Base-by-base conservation (phyloP, 208 protist species). In the Leishmania braziliensis region DNA sequence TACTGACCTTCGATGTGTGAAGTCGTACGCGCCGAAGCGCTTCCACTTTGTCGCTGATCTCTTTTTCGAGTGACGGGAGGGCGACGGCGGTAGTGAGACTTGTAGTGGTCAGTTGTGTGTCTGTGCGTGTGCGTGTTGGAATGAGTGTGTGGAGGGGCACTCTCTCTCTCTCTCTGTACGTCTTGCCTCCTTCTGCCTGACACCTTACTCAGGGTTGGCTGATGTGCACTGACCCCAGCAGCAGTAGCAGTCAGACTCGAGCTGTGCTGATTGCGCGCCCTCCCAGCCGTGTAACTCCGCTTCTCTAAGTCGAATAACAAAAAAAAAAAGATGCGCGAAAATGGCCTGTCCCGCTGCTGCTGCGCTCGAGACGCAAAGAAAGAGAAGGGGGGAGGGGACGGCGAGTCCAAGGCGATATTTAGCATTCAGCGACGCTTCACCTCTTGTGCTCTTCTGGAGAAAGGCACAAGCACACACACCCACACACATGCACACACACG, bases 31-130 rank as follows among this genome's bases (percentile, higher is more conserved):
- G 1, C 93, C 93, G 66, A 96, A 96, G 62, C 84, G 84, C 18
- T 98, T 88, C 68, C 95, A 98, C 79, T 96, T 88, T 78, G 95
- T 98, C 5, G 94, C 93, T 16, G 94, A 97, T 81, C 20, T 97
- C 16, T 10, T 58, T 18, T 95, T 96, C 79, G 69, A 81, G 46
- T 86, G 70, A 76, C 72, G 16, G 39, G n/a, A n/a, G n/a, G 39
- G 29, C 29, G 46, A 53, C 0, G 5, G 26, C 26, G 26, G 62
- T 36, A 54, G 23, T 53, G 69, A 51, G 51, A 23, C 20, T 23
- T 26, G 46, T 51, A 12, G 23, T 73, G 69, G 9, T 14, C 18
- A 68, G 23, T 29, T 33, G 39, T 29, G 29, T 26, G 74, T 46
- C 23, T 53, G 39, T 6, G 48, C 36, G 23, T n/a, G 43, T n/a